Evolutionary conservation across 2,329 filamentous ascomycete species (phyloP).

Genomic region (Fusarium mangiferae): DNA sequence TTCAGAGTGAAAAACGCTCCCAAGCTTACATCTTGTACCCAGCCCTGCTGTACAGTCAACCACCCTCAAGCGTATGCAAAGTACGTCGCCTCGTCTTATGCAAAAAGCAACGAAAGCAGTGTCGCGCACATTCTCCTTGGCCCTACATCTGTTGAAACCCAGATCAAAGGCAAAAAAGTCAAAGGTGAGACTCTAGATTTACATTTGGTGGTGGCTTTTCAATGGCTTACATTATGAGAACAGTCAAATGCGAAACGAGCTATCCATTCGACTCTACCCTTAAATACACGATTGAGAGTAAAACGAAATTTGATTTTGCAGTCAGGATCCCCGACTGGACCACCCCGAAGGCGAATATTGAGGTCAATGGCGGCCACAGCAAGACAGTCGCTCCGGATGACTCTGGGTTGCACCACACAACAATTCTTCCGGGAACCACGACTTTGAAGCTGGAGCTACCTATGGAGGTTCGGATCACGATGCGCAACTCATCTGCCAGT

Average conservation of each 20-base stretch:
- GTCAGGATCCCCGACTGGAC: background rate
- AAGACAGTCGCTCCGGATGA: background rate
- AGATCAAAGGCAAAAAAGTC: background rate
- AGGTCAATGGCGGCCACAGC: background rate
- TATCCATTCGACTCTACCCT: background rate
- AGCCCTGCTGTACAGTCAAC: background rate
- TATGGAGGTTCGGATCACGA: background rate
- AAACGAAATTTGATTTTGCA: background rate
- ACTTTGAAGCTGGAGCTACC: background rate
- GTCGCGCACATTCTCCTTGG: background rate
- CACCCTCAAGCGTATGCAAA: background rate
- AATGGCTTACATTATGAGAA: background rate
- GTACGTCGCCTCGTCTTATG: background rate
- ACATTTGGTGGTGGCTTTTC: rapidly evolving
- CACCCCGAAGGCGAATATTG: background rate
- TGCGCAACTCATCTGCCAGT: background rate
- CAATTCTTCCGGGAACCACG: background rate
- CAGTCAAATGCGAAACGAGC: background rate
- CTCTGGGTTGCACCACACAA: background rate
- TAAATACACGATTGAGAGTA: background rate
- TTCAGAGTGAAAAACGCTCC: background rate
- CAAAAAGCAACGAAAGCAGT: background rate
- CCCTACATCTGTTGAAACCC: background rate
- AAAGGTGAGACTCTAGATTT: background rate
- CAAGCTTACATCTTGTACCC: background rate